Base-by-base conservation (phyloP, 352 stramenopile genomes). In the Phytophthora pisi region DNA sequence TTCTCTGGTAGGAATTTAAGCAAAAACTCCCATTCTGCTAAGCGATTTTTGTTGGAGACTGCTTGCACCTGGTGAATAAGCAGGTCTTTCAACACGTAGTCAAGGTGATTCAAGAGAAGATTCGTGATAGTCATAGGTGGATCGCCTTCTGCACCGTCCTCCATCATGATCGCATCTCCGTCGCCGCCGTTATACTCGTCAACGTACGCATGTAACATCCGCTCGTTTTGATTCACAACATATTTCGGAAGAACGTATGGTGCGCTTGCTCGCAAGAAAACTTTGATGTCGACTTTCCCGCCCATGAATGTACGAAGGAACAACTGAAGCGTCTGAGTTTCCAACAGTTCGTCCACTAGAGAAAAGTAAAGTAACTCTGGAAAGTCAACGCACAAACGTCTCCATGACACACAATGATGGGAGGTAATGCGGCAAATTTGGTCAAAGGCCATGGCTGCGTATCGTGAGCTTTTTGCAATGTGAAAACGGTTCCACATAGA, bases 21-120 rank as follows among this genome's bases (percentile, higher is more conserved):
- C 46, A 93, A 64, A 62, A 93, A 93, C 34, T 90, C 83, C 81
- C 78, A 91, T 65, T 89, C 81, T 18, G 75, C 78, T 5, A 89
- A 23, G 8, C 77, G 70, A 23, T 82, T 82, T 10, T 80, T 60
- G 64, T 86, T 89, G 11, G 81, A 77, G 1, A 77, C 64, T 52
- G 61, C 57, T 68, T 87, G 68, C 16, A 89, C 74, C 42, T 91
- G 82, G 52, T 88, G 75, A 30, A 91, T 88, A 20, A 91, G 80
- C 13, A 91, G 31, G 58, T 90, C 82, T 59, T 84, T 89, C 26
- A 90, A 52, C 36, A 89, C 71, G 51, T 77, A 77, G n/a, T 83
- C 77, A 24, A 90, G 55, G 42, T 88, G 63, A 28, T 70, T 79
- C 43, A 79, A 53, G 18, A 92, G 54, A 26, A 92, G 64, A 28